Percentiles rank a stretch among this genome's conserved stretches.
Evolutionary conservation across 441 rosid species (phyloP).

Genomic region (Manihot esculenta): DNA sequence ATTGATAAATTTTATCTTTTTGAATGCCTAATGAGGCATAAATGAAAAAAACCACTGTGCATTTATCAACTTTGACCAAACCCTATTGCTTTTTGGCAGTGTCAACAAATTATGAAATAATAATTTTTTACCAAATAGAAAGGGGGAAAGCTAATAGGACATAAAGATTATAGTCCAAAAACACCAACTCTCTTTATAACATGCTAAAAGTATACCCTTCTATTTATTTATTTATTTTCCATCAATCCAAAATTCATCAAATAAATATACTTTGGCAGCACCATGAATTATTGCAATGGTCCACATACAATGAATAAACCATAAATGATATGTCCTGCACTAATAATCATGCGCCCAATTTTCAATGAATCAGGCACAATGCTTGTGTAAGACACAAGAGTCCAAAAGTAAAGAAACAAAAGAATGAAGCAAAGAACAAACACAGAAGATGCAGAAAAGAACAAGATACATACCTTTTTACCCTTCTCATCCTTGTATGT

Average conservation of each 20-base stretch:
- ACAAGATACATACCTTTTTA: constrained; percentile 47
- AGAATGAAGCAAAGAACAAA: background rate
- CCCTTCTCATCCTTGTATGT: constrained; percentile 60
- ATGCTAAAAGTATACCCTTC: background rate
- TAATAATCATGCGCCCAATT: background rate
- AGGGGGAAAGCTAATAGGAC: too few species aligned
- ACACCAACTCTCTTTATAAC: too few species aligned
- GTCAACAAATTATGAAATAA: too few species aligned
- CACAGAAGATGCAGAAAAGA: background rate
- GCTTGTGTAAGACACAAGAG: background rate
- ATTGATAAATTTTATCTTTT: too few species aligned
- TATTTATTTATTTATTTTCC: background rate
- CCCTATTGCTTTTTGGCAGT: too few species aligned
- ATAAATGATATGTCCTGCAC: background rate
- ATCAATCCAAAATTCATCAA: background rate
- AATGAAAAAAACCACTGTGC: too few species aligned
- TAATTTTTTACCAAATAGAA: too few species aligned
- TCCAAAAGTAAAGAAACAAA: background rate
- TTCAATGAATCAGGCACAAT: background rate
- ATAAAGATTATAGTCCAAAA: too few species aligned
- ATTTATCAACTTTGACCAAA: too few species aligned
- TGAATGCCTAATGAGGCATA: too few species aligned
- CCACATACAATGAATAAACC: background rate
- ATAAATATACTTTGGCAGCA: background rate
- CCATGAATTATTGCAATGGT: background rate